Conservation (phyloP, 306 rosid genomes). For the Urtica urens region DNA sequence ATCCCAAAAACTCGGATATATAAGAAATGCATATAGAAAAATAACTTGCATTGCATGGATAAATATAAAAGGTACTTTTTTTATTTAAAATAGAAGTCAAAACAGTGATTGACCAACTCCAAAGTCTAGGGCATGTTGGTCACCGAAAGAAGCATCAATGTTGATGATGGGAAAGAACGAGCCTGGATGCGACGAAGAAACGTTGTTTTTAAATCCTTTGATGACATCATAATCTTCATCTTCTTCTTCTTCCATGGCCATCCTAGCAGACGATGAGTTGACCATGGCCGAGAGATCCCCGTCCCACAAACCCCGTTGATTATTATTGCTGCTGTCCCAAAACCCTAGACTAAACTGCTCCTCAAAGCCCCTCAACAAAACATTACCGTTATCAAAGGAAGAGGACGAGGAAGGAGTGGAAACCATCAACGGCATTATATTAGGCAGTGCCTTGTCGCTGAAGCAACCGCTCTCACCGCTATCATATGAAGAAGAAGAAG, state of each 20-base stretch:
- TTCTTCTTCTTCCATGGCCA: conserved; percentile 25
- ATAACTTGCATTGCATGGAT: conserved; percentile 18
- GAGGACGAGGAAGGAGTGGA: conserved; percentile 12
- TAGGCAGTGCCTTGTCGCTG: conserved; percentile 25
- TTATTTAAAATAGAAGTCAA: too few species aligned
- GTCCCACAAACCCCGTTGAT: conserved; percentile 35
- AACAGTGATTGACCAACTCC: conserved; percentile 54
- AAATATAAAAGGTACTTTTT: conserved; percentile 3
- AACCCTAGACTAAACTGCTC: conserved; percentile 31
- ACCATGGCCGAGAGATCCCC: conserved; percentile 61
- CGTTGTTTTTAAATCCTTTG: too few species aligned
- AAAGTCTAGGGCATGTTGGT: too few species aligned
- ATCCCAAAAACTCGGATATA: too few species aligned
- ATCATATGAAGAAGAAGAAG: conserved; percentile 4
- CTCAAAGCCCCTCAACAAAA: neutral
- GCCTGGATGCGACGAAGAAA: too few species aligned
- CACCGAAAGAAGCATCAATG: conserved; percentile 51
- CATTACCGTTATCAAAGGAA: neutral
- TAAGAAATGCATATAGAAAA: too few species aligned
- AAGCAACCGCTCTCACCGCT: conserved; percentile 23
- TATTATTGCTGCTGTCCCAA: conserved; percentile 30
- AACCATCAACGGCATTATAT: too few species aligned
- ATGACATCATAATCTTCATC: too few species aligned
- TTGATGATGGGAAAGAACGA: too few species aligned
- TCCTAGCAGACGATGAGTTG: conserved; percentile 21